A percentile compares a stretch with the other conserved stretches of the same genome.
Evolutionary conservation across 768 basidiomycete genomes (phyloP).

Genomic region (Paxillus ammoniavirescens): DNA sequence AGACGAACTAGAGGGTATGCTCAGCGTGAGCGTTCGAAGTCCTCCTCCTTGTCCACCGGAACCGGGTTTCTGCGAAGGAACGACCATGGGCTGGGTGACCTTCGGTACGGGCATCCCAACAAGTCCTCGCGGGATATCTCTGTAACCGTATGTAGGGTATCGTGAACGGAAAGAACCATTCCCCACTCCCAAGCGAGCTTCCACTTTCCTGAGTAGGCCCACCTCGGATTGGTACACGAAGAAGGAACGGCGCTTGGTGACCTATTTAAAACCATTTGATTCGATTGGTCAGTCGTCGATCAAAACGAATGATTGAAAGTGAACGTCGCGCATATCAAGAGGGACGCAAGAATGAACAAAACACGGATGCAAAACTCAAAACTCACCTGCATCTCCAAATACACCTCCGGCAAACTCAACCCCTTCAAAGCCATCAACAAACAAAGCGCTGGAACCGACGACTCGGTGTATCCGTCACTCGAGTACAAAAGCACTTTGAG

Average conservation of each 20-base stretch:
- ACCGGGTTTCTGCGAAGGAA: conserved; percentile 6
- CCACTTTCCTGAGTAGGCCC: conserved; percentile 67
- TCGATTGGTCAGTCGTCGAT: not conserved
- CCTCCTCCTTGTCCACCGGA: conserved; percentile 1
- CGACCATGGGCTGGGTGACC: conserved; percentile 4
- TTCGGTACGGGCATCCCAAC: conserved; percentile 3
- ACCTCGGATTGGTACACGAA: conserved; percentile 89
- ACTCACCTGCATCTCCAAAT: conserved; percentile 76
- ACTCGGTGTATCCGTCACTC: conserved; percentile 91
- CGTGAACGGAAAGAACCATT: conserved; percentile 20
- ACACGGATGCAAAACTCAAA: not conserved
- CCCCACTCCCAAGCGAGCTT: conserved; percentile 42
- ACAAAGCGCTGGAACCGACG: conserved; percentile 81
- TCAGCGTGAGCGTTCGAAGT: conserved; percentile 22
- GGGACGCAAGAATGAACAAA: too few relatives aligned
- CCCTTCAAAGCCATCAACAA: conserved; percentile 78
- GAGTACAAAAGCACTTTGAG: conserved; percentile 79
- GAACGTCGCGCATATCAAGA: too few relatives aligned
- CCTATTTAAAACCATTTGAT: conserved; percentile 22
- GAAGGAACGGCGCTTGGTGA: conserved; percentile 75
- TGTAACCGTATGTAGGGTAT: conserved; percentile 15
- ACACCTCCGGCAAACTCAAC: conserved; percentile 81
- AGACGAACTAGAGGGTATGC: conserved; percentile 19
- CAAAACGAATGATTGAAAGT: not conserved
- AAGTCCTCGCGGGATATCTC: conserved; percentile 20